Conservation (phyloP, 768 basidiomycete genomes). For the Phaeolepiota aurea region DNA sequence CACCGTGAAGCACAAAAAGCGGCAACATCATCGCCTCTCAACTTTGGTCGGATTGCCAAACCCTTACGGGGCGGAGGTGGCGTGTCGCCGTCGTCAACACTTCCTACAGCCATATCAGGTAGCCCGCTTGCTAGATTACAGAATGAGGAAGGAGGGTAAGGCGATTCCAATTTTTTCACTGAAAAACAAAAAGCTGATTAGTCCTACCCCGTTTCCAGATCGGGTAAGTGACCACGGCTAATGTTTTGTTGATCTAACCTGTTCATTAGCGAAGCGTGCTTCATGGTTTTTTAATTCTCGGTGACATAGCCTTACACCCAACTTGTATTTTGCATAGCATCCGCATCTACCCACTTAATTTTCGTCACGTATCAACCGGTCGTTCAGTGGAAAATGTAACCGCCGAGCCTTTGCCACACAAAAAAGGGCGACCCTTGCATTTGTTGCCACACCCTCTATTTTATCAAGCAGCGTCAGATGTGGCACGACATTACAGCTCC, state of each 20-base stretch:
- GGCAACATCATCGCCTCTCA: constrained; percentile 60
- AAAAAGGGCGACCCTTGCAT: no score
- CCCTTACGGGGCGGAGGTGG: constrained; percentile 93
- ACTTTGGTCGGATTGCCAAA: constrained; percentile 93
- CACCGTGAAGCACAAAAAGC: constrained; percentile 62
- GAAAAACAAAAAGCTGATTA: not conserved
- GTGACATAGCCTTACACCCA: constrained; percentile 21
- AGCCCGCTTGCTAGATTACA: constrained; percentile 69
- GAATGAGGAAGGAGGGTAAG: constrained; percentile 71
- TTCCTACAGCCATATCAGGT: constrained; percentile 36
- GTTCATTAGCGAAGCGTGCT: constrained; percentile 68
- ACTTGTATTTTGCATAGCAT: not conserved
- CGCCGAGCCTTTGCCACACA: no score
- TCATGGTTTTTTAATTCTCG: constrained; percentile 92
- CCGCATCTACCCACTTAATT: not conserved
- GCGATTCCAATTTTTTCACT: constrained; percentile 14
- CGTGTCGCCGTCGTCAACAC: constrained; percentile 30
- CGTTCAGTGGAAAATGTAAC: no score
- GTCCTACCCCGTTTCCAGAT: not conserved
- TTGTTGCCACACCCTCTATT: no score
- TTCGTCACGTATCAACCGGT: no score
- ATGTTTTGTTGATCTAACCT: constrained; percentile 3
- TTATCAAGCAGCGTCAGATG: no score
- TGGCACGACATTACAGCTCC: no score
- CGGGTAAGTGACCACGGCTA: not conserved